A percentile compares a stretch with the other conserved stretches of the same genome.
Conservation (phyloP, 1,139 yeast species). For the Arxiozyma telluris region DNA sequence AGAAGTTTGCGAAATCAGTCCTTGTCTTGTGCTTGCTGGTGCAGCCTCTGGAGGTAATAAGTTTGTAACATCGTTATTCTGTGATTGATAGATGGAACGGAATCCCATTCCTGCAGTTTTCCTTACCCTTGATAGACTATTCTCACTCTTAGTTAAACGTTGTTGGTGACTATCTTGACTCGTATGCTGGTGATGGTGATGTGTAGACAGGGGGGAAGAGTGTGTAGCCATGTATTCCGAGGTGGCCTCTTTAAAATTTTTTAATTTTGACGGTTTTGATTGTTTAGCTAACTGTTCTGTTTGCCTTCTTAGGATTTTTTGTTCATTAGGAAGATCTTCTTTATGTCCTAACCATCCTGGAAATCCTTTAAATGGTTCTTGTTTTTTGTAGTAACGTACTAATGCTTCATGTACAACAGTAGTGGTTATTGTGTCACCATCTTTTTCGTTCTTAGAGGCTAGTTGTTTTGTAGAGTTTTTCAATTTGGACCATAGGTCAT, state of each 20-base stretch:
- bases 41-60: slow-evolving; percentile 1
- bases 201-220: background rate
- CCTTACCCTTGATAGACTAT: slow-evolving; percentile 2
- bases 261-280: slow-evolving; percentile 6
- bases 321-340: slow-evolving; percentile 29
- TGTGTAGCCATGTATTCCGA: background rate
- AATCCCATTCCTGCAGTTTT: slow-evolving; percentile 11
- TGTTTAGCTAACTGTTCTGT: slow-evolving; percentile 12
- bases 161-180: background rate
- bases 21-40: background rate
- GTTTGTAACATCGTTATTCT: background rate
- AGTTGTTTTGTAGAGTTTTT: slow-evolving; percentile 27
- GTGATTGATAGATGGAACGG: slow-evolving; percentile 9
- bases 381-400: slow-evolving; percentile 28
- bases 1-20: background rate
- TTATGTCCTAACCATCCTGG: slow-evolving; percentile 37
- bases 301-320: slow-evolving; percentile 24
- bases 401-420: slow-evolving; percentile 35
- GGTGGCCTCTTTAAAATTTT: slow-evolving; percentile 2
- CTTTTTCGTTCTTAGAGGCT: slow-evolving; percentile 32
- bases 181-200: slow-evolving; percentile 1
- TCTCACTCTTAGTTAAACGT: background rate
- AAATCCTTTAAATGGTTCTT: slow-evolving; percentile 31
- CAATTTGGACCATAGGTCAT: slow-evolving; percentile 27
- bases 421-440: slow-evolving; percentile 32